Evolutionary conservation across 164 flowering plant genomes (phyloP).

Genomic region (Dillenia suffruticosa): DNA sequence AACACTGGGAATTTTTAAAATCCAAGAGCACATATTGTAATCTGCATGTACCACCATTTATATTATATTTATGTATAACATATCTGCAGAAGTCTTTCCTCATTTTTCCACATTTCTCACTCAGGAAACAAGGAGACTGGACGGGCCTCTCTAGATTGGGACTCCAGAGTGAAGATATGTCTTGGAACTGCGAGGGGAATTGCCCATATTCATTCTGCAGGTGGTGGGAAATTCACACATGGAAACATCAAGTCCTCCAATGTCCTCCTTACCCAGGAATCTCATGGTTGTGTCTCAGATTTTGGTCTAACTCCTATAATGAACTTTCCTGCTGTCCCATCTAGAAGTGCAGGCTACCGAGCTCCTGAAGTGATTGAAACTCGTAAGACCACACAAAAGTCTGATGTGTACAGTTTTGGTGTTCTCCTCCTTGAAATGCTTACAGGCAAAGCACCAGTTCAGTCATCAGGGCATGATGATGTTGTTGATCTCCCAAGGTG

Average conservation of each 20-base stretch:
- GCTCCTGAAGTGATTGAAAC: constrained; percentile 62
- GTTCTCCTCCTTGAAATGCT: constrained; percentile 65
- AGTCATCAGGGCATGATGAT: constrained; percentile 37
- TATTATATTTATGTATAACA: neutral
- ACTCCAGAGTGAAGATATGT: constrained; percentile 46
- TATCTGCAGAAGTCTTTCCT: neutral
- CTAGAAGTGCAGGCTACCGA: constrained; percentile 43
- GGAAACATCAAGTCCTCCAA: constrained; percentile 80
- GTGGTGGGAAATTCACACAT: constrained; percentile 40
- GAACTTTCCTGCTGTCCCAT: constrained; percentile 28
- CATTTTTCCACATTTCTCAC: neutral
- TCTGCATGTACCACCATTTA: neutral
- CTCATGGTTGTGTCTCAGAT: constrained; percentile 47
- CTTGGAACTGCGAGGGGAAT: constrained; percentile 62
- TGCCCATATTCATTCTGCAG: constrained; percentile 50
- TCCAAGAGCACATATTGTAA: neutral
- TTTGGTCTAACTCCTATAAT: constrained; percentile 48
- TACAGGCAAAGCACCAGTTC: constrained; percentile 56
- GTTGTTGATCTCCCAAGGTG: constrained; percentile 57
- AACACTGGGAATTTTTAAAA: neutral
- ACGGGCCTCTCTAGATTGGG: constrained; percentile 58
- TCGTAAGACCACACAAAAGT: constrained; percentile 39
- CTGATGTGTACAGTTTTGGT: constrained; percentile 72
- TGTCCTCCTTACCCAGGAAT: constrained; percentile 44
- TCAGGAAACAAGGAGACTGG: constrained; percentile 39